Evolutionary conservation across 768 basidiomycete species (phyloP), one percentile per base, ranked within the genome.

Genomic region (Holtermanniella nyarrowii): DNA sequence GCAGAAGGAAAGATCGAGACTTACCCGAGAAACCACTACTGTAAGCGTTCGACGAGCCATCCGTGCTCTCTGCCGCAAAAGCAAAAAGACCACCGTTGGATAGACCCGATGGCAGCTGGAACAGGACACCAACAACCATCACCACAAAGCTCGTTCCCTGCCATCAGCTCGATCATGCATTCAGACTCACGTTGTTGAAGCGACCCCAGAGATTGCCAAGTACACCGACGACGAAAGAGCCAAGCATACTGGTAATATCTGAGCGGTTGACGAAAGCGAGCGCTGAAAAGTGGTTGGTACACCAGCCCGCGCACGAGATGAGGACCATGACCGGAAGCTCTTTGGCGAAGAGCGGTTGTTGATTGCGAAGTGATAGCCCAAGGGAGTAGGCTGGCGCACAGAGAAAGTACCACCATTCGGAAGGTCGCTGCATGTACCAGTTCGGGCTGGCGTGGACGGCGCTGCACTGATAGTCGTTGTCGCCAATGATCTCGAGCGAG

Each of bases 81-180:
- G 78, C 80, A 55, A 90, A 77, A 5, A 89, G 78, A 25, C 87
- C 87, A 11, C 85, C 85, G 42, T 80, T 85, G 5, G 82, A 80
- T 11, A 89, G 77, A 37, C 86, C 87, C 5, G 84, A 85, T 0
- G 86, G 87, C 1, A 89, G 77, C 72, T 89, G 88, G 74, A 88
- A 85, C 14, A 88, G 75, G 44, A 89, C 84, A 21, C 84, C 86
- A 0, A 83, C 27, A 41, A 85, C 84, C 80, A 87, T 86, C 53
- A 88, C 80, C 20, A 86, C 84, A 63, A 88, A 88, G 1, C 84
- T 82, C 81, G 12, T 59, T 5, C 66, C 66, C 53, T 56, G 54
- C 24, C 41, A 31, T 48, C 48, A 47, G 21, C 49, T 37, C 5
- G 40, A 5, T 12, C 24, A 26, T 3, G 18, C 27, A n/a, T n/a